Evolutionary conservation across 2,329 filamentous ascomycete genomes (phyloP).

Genomic region (Diaporthe citri): DNA sequence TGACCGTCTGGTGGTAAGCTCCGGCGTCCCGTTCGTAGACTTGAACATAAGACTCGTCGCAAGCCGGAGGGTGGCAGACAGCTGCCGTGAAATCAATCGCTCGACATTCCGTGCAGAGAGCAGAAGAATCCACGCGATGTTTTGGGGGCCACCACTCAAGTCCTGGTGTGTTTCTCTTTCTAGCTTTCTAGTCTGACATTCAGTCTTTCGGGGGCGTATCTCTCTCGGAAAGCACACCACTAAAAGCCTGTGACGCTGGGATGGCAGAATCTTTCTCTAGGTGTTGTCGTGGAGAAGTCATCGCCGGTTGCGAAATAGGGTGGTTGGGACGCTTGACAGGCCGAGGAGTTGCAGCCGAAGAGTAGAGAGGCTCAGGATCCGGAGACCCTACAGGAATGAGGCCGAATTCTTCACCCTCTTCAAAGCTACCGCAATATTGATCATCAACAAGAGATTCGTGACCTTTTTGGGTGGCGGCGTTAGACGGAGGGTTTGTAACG

Average conservation of each 20-base stretch:
- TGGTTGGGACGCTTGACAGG: no score
- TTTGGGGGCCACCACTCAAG: background rate
- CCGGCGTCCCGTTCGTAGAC: background rate
- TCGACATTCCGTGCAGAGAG: background rate
- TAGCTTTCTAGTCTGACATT: background rate
- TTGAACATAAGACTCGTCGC: background rate
- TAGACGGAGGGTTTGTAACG: background rate
- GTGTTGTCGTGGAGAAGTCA: background rate
- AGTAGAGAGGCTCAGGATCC: background rate
- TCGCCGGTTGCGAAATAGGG: no score
- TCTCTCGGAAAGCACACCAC: background rate
- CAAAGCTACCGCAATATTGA: background rate
- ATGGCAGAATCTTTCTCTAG: background rate
- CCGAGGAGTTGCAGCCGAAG: no score
- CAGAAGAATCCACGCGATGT: background rate
- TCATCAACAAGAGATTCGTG: no score
- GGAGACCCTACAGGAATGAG: no score
- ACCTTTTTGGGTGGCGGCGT: background rate
- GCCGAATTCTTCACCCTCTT: no score
- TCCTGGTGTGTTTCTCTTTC: background rate
- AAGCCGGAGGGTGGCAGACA: background rate
- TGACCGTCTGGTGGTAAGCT: background rate
- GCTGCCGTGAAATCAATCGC: background rate
- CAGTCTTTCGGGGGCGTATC: background rate
- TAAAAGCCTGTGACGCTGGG: background rate